Conservation (phyloP, 441 rosid genomes). For the Metrosideros polymorpha region DNA sequence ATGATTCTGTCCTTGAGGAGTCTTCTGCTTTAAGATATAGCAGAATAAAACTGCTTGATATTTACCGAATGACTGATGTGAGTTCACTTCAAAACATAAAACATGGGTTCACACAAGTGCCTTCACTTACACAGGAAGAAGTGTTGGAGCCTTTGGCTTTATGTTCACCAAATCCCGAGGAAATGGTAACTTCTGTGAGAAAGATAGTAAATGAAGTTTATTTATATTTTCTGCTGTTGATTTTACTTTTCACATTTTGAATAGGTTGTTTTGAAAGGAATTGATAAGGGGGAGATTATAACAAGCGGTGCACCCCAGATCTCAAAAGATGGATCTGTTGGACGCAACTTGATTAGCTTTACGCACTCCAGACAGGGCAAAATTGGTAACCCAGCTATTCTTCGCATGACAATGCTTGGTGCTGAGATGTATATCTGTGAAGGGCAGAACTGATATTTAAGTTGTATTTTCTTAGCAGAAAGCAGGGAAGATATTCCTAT, state of each 20-base stretch:
- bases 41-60: slow-evolving; percentile 70
- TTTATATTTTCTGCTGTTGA: slow-evolving; percentile 3
- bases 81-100: slow-evolving; percentile 24
- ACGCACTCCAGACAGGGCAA: slow-evolving; percentile 54
- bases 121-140: slow-evolving; percentile 66
- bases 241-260: slow-evolving; percentile 11
- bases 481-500: slow-evolving; percentile 53
- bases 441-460: slow-evolving; percentile 7
- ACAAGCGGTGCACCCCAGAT: slow-evolving; percentile 86
- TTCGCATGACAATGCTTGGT: neutral
- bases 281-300: slow-evolving; percentile 78
- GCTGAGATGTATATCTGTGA: neutral
- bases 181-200: slow-evolving; percentile 43
- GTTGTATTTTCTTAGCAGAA: slow-evolving; percentile 45
- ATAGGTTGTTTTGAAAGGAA: slow-evolving; percentile 69
- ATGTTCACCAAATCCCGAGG: slow-evolving; percentile 63
- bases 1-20: slow-evolving; percentile 49
- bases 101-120: slow-evolving; percentile 62
- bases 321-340: slow-evolving; percentile 65
- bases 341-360: slow-evolving; percentile 40
- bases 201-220: slow-evolving; percentile 1
- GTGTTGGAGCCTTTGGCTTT: slow-evolving; percentile 76
- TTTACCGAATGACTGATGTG: slow-evolving; percentile 60
- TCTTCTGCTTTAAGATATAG: slow-evolving; percentile 46
- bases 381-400: slow-evolving; percentile 41